Base-by-base conservation (phyloP, 371 early-diverging fungal species). In the Lichtheimia corymbifera region DNA sequence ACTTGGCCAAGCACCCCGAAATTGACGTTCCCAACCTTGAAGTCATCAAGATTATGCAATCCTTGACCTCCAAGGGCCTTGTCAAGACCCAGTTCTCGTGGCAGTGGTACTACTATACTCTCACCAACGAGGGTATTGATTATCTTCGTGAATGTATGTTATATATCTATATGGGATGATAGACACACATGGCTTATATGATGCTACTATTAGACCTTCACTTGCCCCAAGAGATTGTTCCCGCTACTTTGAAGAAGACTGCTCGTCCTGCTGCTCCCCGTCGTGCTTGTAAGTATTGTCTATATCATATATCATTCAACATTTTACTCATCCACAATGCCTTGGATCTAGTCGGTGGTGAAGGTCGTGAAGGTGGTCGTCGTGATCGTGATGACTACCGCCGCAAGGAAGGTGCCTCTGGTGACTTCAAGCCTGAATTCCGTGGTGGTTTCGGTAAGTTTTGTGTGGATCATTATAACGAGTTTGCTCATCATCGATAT, bases 81-180 rank as follows among this genome's bases (percentile, higher is more conserved):
- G 97, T 98, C 79, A 93, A 90, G 85, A 93, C 93, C 74, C 92
- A 91, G 75, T 99, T 99, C 93, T 95, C 96, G 70, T 99, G 99
- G 99, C 98, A 97, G 77, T 94, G 95, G 90, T 98, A 93, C 86
- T 99, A 99, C 93, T 98, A 97, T 88, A 93, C 91, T 77, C 86
- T 99, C 72, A 98, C 97, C 78, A 90, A 95, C 77, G 93, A 91
- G 82, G 98, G 98, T 83, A 95, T 98, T 74, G 94, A 92, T 77
- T 96, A 96, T 85, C 88, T 98, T 74, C 93, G 98, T 80, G 92
- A 93, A 85, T 93, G 78, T 78, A 70, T 65, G 73, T 55, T 20
- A 35, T 30, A 13, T 12, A 52, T 15, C 12, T 22, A 47, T 47
- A 47, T 17, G 22, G 22, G 22, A 22, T 22, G 22, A 22, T 47